phyloP scores from a whole-genome alignment of 2,329 filamentous ascomycete species.

The Phaeophleospora eucalypticola region DNA sequence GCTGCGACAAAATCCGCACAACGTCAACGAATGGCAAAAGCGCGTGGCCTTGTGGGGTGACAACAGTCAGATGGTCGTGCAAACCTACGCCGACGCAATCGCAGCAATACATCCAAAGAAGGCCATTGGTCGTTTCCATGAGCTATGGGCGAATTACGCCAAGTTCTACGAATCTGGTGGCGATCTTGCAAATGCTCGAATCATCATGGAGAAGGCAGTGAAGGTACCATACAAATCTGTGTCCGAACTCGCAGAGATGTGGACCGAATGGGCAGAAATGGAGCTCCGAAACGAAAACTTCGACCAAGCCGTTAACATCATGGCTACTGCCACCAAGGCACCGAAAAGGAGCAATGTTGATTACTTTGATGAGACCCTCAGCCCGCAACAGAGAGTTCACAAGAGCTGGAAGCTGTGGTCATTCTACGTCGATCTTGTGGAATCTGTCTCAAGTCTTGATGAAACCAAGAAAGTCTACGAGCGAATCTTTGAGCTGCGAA shows the following conservation, averaged over 20 bases:
- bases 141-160: conserved; percentile 93
- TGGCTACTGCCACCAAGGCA: conserved; percentile 96
- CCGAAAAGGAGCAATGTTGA: conserved; percentile 97
- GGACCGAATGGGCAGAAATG: conserved; percentile 99
- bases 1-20: conserved; percentile 91
- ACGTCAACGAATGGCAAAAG: conserved; percentile 95
- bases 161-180: conserved; percentile 92
- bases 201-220: conserved; percentile 96
- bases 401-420: conserved; percentile 99
- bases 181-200: conserved; percentile 76
- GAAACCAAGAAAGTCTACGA: conserved; percentile 95
- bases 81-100: conserved; percentile 93
- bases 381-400: conserved; percentile 92
- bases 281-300: conserved; percentile 95
- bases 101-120: conserved; percentile 91
- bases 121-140: conserved; percentile 86
- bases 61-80: conserved; percentile 84
- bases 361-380: conserved; percentile 93
- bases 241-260: conserved; percentile 94
- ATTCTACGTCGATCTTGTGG: conserved; percentile 96
- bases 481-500: conserved; percentile 94
- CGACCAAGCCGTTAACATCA: conserved; percentile 87
- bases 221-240: conserved; percentile 98
- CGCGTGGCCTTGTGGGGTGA: conserved; percentile 92
- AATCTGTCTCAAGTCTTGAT: conserved; percentile 85